A percentile compares a stretch with the other conserved stretches of the same genome.
These are phyloP conservation scores for Tylopilus subfusipes DNA, from an alignment of 768 basidiomycete species.

Conservation along the genomic window DNA sequence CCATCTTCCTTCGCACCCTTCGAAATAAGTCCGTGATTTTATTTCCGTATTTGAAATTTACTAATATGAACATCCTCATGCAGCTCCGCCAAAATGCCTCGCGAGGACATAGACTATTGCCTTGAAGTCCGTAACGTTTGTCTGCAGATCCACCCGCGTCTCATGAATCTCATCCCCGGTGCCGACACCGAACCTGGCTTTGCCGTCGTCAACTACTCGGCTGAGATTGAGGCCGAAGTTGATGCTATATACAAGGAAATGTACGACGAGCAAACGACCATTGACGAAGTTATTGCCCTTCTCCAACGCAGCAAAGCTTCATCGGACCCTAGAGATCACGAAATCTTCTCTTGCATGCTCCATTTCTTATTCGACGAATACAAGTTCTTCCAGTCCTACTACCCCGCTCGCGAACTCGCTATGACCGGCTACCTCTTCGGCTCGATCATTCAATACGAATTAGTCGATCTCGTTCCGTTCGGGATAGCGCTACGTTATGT, in stretches of 20 bases:
- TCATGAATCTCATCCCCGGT: slow-evolving; percentile 89
- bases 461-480: slow-evolving; percentile 91
- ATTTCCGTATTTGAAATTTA: background rate
- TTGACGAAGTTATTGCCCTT: slow-evolving; percentile 90
- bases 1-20: slow-evolving; percentile 87
- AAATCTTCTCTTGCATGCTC: slow-evolving; percentile 99
- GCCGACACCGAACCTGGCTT: slow-evolving; percentile 90
- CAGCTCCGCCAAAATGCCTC: slow-evolving; percentile 70
- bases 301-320: slow-evolving; percentile 85
- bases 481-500: slow-evolving; percentile 97
- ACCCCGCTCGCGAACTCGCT: slow-evolving; percentile 87
- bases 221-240: slow-evolving; percentile 90
- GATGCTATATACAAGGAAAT: slow-evolving; percentile 96
- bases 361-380: slow-evolving; percentile 99
- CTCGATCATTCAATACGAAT: slow-evolving; percentile 88
- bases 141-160: slow-evolving; percentile 90
- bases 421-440: slow-evolving; percentile 98
- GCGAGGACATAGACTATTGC: slow-evolving; percentile 80
- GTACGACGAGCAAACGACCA: slow-evolving; percentile 93
- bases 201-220: slow-evolving; percentile 78
- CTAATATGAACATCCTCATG: background rate
- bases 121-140: slow-evolving; percentile 90
- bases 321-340: slow-evolving; percentile 79
- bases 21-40: slow-evolving; percentile 64
- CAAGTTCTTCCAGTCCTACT: slow-evolving; percentile 97